Conservation (phyloP, 2,329 filamentous ascomycete genomes). For the Trichoderma koningii region DNA sequence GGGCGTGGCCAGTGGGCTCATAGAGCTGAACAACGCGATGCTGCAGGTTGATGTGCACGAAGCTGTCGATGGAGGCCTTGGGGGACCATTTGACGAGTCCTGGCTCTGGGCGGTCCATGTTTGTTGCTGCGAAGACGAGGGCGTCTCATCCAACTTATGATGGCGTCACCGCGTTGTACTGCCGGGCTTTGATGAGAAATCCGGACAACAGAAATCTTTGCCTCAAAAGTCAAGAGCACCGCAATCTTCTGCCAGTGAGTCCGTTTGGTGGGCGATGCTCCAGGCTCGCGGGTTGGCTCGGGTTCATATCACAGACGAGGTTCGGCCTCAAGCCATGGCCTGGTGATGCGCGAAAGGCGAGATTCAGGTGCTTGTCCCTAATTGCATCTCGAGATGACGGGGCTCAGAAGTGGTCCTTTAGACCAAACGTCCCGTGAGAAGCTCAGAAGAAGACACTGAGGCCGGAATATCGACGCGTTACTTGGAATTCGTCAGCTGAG, state of each 20-base stretch:
- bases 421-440: neutral
- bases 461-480: neutral
- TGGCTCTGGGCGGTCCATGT: slow-evolving; percentile 61
- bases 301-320: slow-evolving; percentile 5
- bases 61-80: slow-evolving; percentile 58
- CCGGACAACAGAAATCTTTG: neutral
- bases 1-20: slow-evolving; percentile 61
- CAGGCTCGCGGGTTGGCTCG: slow-evolving; percentile 5
- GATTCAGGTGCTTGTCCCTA: neutral
- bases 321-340: slow-evolving; percentile 19
- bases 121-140: slow-evolving; percentile 25
- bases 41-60: slow-evolving; percentile 66
- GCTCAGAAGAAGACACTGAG: neutral
- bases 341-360: neutral
- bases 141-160: neutral
- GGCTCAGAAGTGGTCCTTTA: neutral
- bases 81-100: slow-evolving; percentile 69
- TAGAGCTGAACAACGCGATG: slow-evolving; percentile 65
- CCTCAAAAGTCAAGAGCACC: too few relatives aligned
- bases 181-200: too few relatives aligned
- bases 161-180: neutral
- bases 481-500: neutral
- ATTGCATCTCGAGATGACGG: neutral
- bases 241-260: too few relatives aligned
- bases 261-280: neutral